These are phyloP conservation scores for Elsinoe ampelina DNA, from an alignment of 2,329 filamentous ascomycete genomes.

Conservation along the genomic window DNA sequence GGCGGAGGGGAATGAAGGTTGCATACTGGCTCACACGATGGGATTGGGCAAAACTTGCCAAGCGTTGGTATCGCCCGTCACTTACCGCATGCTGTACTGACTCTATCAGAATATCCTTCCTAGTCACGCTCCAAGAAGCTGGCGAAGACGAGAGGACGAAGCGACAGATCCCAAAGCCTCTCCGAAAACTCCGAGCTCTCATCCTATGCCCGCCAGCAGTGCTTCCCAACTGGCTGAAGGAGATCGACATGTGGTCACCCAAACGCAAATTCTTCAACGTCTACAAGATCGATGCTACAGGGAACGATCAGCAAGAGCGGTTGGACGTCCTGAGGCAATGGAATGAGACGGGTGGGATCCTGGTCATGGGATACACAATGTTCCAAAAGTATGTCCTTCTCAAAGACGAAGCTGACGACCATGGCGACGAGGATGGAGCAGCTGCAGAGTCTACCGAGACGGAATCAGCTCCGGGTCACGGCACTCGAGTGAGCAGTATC, in stretches of 20 bases:
- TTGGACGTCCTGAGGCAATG: slow-evolving; percentile 46
- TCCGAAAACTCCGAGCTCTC: slow-evolving; percentile 54
- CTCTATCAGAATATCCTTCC: slow-evolving; percentile 52
- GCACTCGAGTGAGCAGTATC: background rate
- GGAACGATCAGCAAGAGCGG: slow-evolving; percentile 29
- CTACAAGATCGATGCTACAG: slow-evolving; percentile 44
- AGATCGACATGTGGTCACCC: slow-evolving; percentile 59
- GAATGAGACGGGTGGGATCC: slow-evolving; percentile 56
- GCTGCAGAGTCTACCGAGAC: background rate
- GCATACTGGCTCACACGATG: slow-evolving; percentile 81
- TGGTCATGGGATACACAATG: slow-evolving; percentile 68
- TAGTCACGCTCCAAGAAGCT: slow-evolving; percentile 63
- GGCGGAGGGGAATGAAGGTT: slow-evolving; percentile 54
- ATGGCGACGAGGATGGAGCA: slow-evolving; percentile 12
- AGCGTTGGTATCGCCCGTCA: slow-evolving; percentile 25
- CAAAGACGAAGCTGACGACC: slow-evolving; percentile 25
- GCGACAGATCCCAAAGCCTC: slow-evolving; percentile 57
- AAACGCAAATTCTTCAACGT: slow-evolving; percentile 46
- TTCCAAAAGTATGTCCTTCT: slow-evolving; percentile 42
- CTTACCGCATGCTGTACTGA: too few species aligned
- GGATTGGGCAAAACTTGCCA: slow-evolving; percentile 91
- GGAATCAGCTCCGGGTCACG: background rate
- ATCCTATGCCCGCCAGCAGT: slow-evolving; percentile 68
- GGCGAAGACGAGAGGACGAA: slow-evolving; percentile 50
- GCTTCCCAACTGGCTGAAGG: slow-evolving; percentile 74